Base-by-base conservation (phyloP, 208 protist genomes). In the Novymonas esmeraldas region DNA sequence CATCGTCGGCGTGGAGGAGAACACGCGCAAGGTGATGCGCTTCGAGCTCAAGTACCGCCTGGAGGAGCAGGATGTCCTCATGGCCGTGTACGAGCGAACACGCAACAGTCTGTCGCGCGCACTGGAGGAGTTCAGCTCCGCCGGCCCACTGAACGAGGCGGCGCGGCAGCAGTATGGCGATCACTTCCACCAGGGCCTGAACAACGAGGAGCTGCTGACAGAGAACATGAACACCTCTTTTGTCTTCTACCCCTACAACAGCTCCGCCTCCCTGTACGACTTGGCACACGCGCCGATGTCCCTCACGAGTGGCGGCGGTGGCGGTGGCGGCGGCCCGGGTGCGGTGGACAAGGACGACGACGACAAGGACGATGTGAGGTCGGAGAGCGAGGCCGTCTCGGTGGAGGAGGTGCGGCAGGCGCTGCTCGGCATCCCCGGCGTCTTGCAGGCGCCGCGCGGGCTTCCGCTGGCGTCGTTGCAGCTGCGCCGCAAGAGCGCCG, bases 231-330 rank as follows among this genome's bases (percentile, higher is more conserved):
- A 88, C 57, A 65, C 75, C 13, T 80, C 77, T 6, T 83, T 80
- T 64, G 58, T 88, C 4, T 89, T 89, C 65, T 90, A 95, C 58
- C 83, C 85, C 3, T 90, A 85, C 72, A 84, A 80, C 58, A 90
- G 74, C 54, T 81, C 76, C 48, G 72, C 78, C 14, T 74, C 78
- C 14, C 42, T 70, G 5, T 59, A 60, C 28, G 69, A 75, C 38
- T 26, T 59, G 61, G 39, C 1, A 6, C 48, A 57, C 36, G 6
- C 22, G 31, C 38, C 29, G 31, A 39, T 2, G 34, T 1, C 49
- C 31, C 24, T 31, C 3, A 22, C 52, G 16, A 49, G 5, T 34
- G 33, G 18, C 41, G 20, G 22, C 48, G n/a, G 24, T 48, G 59
- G 26, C 46, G 54, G 58, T n/a, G n/a, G n/a, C n/a, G n/a, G n/a